A percentile compares a stretch with the other conserved stretches of the same genome.
These are phyloP conservation scores for Phaeophleospora eucalypticola DNA, from an alignment of 2,329 filamentous ascomycete species.

Conservation along the genomic window DNA sequence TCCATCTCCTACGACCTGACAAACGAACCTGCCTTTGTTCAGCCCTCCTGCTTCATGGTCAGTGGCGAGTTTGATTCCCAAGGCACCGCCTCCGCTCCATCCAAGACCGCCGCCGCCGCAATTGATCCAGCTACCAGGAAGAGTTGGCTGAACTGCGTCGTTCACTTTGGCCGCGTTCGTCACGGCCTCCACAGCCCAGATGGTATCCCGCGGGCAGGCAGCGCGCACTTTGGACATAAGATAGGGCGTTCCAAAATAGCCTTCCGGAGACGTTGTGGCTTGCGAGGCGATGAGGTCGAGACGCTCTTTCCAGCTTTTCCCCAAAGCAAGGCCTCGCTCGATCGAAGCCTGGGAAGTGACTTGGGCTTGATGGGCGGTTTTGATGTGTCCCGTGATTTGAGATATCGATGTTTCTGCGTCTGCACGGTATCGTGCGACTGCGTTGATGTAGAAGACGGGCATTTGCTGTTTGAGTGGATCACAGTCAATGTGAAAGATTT, in stretches of 20 bases:
- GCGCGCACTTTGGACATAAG: constrained; percentile 54
- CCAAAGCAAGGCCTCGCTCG: constrained; percentile 52
- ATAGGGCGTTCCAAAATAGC: constrained; percentile 59
- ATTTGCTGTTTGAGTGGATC: constrained; percentile 64
- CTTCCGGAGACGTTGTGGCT: constrained; percentile 59
- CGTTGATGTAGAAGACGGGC: constrained; percentile 56
- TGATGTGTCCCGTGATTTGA: constrained; percentile 63
- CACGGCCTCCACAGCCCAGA: constrained; percentile 74
- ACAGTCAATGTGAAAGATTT: constrained; percentile 62
- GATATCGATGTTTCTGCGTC: constrained; percentile 56
- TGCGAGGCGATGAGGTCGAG: constrained; percentile 57
- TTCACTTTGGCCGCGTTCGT: constrained; percentile 64
- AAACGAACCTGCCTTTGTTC: constrained; percentile 56
- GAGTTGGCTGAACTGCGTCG: constrained; percentile 65
- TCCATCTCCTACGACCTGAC: constrained; percentile 64
- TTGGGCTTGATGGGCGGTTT: constrained; percentile 42
- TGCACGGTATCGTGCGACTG: constrained; percentile 49
- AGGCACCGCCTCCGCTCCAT: constrained; percentile 70
- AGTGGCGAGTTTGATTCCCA: constrained; percentile 71
- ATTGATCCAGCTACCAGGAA: constrained; percentile 73
- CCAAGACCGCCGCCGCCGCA: constrained; percentile 77
- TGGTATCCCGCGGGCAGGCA: constrained; percentile 59
- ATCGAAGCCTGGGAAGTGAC: constrained; percentile 30
- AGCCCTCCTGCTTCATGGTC: constrained; percentile 48
- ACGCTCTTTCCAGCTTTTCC: constrained; percentile 55